Conservation (phyloP, 2,329 filamentous ascomycete species). For the Trichoderma hamatum region DNA sequence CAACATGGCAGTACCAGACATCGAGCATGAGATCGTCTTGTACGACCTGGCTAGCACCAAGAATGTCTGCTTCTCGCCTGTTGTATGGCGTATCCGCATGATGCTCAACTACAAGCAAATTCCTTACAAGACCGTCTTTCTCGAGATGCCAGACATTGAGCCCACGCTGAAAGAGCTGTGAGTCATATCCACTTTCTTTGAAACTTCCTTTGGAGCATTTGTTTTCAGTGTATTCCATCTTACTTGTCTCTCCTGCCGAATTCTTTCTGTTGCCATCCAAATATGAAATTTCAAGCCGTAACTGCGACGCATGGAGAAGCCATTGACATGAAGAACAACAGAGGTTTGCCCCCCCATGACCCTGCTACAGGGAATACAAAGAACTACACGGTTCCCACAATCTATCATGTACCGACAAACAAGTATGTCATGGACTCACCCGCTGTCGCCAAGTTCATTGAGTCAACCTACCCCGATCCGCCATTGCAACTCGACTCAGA, state of each 20-base stretch:
- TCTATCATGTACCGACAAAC: constrained; percentile 11
- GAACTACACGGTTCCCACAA: constrained; percentile 11
- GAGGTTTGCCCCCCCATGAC: background rate
- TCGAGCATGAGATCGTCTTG: background rate
- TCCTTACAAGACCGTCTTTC: constrained; percentile 7
- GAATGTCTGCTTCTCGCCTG: constrained; percentile 10
- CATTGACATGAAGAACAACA: background rate
- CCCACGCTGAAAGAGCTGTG: constrained; percentile 12
- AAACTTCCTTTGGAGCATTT: background rate
- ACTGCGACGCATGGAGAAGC: background rate
- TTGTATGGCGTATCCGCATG: constrained; percentile 17
- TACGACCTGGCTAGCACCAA: constrained; percentile 13
- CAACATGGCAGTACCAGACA: background rate
- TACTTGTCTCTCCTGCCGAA: background rate
- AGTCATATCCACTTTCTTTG: background rate
- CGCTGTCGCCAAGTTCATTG: constrained; percentile 4
- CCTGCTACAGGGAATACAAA: background rate
- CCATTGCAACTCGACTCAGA: background rate
- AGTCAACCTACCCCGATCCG: constrained; percentile 10
- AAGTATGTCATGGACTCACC: constrained; percentile 13
- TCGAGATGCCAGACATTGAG: constrained; percentile 20
- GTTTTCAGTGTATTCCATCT: background rate
- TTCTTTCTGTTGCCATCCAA: no score
- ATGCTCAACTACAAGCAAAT: constrained; percentile 18
- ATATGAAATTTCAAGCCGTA: background rate